phyloP scores from a whole-genome alignment of 306 rosid genomes.

The Quercus bicolor region DNA sequence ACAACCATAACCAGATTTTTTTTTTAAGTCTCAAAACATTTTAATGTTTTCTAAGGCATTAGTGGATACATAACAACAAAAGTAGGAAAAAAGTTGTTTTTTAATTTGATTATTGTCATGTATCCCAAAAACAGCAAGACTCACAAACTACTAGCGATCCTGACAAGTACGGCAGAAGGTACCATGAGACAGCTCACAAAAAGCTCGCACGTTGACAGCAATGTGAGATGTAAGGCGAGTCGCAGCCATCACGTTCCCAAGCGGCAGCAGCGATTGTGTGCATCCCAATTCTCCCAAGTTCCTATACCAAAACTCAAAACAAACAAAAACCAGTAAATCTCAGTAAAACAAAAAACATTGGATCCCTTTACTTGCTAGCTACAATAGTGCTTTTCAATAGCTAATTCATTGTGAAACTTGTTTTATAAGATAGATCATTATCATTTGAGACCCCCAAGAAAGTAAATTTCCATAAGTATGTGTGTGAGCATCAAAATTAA shows the following conservation, averaged over 20 bases:
- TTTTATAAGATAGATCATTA: neutral
- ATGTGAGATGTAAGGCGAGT: slow-evolving; percentile 61
- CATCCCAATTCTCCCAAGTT: slow-evolving; percentile 83
- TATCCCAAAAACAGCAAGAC: slow-evolving; percentile 82
- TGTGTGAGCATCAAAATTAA: neutral
- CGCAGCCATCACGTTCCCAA: slow-evolving; percentile 38
- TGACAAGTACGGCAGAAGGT: slow-evolving; percentile 98
- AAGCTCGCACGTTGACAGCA: slow-evolving; percentile 55
- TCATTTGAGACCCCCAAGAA: neutral
- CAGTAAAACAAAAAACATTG: neutral
- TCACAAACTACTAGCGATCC: slow-evolving; percentile 99
- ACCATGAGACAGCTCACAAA: slow-evolving; percentile 90
- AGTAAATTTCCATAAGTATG: neutral
- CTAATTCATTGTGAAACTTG: too few species aligned
- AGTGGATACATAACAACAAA: slow-evolving; percentile 5
- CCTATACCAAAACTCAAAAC: slow-evolving; percentile 29
- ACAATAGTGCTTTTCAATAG: neutral
- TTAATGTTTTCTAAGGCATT: neutral
- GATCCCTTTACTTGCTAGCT: neutral
- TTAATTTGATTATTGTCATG: slow-evolving; percentile 22
- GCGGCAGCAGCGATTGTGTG: slow-evolving; percentile 63
- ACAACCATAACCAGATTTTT: slow-evolving; percentile 13
- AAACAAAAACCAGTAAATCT: neutral
- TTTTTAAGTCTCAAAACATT: neutral
- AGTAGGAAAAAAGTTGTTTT: neutral